phyloP scores from a whole-genome alignment of 768 basidiomycete genomes.

The Sporobolomyces pararoseus region DNA sequence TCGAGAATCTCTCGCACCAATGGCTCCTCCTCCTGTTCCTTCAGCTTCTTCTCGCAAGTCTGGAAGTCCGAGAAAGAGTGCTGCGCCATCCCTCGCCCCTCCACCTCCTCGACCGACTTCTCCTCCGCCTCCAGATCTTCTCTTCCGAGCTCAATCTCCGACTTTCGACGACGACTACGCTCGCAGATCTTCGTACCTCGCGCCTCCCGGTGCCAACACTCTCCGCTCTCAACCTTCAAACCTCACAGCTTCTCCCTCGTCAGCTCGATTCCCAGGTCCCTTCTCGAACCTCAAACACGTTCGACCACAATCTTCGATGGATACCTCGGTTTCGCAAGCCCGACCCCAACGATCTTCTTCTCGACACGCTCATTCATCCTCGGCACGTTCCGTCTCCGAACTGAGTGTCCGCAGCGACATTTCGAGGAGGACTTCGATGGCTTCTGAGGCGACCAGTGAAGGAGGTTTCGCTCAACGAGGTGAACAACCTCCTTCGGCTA shows the following conservation, averaged over 20 bases:
- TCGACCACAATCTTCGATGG: slow-evolving; percentile 16
- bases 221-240: slow-evolving; percentile 23
- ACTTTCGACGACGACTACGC: slow-evolving; percentile 42
- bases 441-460: slow-evolving; percentile 54
- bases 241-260: slow-evolving; percentile 18
- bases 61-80: slow-evolving; percentile 30
- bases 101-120: slow-evolving; percentile 68
- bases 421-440: slow-evolving; percentile 76
- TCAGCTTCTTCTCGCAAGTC: background rate
- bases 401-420: slow-evolving; percentile 53
- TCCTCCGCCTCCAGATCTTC: slow-evolving; percentile 85
- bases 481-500: slow-evolving; percentile 9
- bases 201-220: slow-evolving; percentile 15
- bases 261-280: slow-evolving; percentile 11
- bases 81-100: slow-evolving; percentile 40
- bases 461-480: slow-evolving; percentile 33
- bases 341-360: slow-evolving; percentile 6
- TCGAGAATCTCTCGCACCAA: background rate
- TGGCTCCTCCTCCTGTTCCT: slow-evolving; percentile 29
- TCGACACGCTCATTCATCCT: slow-evolving; percentile 7
- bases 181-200: slow-evolving; percentile 22
- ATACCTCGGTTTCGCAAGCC: slow-evolving; percentile 6
- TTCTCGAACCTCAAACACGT: slow-evolving; percentile 20
- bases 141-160: slow-evolving; percentile 66
- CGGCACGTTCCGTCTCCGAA: slow-evolving; percentile 29